Percentiles rank a stretch among this genome's conserved stretches.
phyloP scores from a whole-genome alignment of 2,329 filamentous ascomycete species.

The Penicillium sp. region DNA sequence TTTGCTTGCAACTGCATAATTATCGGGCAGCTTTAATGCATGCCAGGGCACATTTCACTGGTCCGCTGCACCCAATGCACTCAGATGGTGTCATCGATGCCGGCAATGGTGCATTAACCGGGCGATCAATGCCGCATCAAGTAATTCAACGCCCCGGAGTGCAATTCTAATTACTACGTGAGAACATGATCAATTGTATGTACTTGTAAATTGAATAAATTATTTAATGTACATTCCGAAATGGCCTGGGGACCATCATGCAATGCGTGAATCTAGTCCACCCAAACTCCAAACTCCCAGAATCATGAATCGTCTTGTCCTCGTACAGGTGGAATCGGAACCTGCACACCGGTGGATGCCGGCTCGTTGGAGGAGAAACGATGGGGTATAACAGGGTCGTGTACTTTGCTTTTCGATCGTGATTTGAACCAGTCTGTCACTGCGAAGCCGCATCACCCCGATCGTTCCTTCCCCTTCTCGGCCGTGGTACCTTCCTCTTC shows the following conservation, averaged over 20 bases:
- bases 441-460: slow-evolving; percentile 19
- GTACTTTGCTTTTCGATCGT: slow-evolving; percentile 9
- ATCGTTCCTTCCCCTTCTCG: slow-evolving; percentile 34
- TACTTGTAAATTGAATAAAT: too few species aligned
- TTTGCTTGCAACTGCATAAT: too few species aligned
- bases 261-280: neutral
- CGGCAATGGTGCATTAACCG: slow-evolving; percentile 6
- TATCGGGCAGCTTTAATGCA: too few species aligned
- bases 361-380: too few species aligned
- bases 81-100: slow-evolving; percentile 13
- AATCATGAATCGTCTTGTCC: slow-evolving; percentile 14
- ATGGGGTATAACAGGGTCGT: slow-evolving; percentile 20
- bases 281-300: slow-evolving; percentile 13
- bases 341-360: too few species aligned
- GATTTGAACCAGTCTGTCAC: slow-evolving; percentile 1
- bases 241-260: neutral
- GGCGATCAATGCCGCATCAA: neutral
- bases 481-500: slow-evolving; percentile 44
- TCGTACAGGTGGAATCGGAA: slow-evolving; percentile 6
- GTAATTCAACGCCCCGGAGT: too few species aligned
- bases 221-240: neutral
- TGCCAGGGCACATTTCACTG: too few species aligned
- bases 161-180: too few species aligned
- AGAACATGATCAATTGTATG: too few species aligned
- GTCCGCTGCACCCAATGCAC: too few species aligned